Evolutionary conservation across 1,284 basidiomycete species (phyloP).

Genomic region (Porogramme epimiltina): DNA sequence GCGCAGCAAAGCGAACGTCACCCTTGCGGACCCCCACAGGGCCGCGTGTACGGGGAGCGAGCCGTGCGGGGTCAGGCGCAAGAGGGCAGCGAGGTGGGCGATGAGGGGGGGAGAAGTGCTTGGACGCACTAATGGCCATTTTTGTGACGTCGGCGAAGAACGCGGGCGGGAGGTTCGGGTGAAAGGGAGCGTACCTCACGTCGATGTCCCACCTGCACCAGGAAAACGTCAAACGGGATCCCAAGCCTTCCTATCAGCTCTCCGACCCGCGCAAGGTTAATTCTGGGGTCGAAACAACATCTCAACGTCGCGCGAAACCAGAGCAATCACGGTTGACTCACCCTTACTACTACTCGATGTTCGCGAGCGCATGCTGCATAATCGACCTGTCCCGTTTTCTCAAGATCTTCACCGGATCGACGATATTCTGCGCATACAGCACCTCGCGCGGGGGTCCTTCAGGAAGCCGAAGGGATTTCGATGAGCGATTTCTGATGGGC

Average conservation of each 20-base stretch:
- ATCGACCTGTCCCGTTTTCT: constrained; percentile 71
- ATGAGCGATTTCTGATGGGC: constrained; percentile 61
- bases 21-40: constrained; percentile 81
- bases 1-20: constrained; percentile 73
- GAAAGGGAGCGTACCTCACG: constrained; percentile 68
- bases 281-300: constrained; percentile 51
- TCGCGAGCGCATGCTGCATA: constrained; percentile 83
- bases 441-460: constrained; percentile 74
- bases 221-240: neutral
- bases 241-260: neutral
- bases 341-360: constrained; percentile 95
- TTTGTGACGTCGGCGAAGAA: constrained; percentile 83
- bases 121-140: constrained; percentile 86
- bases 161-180: constrained; percentile 65
- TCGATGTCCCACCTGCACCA: constrained; percentile 78
- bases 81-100: constrained; percentile 61
- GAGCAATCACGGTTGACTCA: constrained; percentile 42
- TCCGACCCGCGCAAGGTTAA: constrained; percentile 70
- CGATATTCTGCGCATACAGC: constrained; percentile 52
- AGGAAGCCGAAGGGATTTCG: constrained; percentile 57
- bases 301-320: too few relatives aligned
- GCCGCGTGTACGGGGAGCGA: constrained; percentile 74
- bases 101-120: constrained; percentile 71
- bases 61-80: constrained; percentile 75
- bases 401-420: constrained; percentile 67